Conservation (phyloP, 345 rosid species). For the Psidium guajava region DNA sequence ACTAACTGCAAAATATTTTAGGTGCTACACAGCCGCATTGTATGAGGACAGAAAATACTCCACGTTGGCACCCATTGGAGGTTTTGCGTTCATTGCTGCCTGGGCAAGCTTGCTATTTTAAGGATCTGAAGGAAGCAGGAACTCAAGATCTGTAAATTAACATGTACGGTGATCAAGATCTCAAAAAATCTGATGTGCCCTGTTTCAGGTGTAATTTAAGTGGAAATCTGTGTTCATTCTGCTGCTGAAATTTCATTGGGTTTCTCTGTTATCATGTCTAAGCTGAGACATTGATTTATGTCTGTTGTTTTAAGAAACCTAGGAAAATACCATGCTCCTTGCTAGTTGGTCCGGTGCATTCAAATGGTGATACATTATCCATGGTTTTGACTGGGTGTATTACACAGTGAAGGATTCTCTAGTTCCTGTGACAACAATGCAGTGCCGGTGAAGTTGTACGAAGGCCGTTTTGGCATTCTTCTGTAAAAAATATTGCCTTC, state of each 20-base stretch:
- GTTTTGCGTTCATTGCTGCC: slow-evolving; percentile 73
- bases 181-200: background rate
- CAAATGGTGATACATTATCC: background rate
- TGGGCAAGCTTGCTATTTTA: slow-evolving; percentile 83
- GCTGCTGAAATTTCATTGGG: background rate
- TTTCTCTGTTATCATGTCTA: background rate
- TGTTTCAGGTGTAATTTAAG: background rate
- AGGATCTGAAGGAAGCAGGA: background rate
- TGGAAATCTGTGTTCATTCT: background rate
- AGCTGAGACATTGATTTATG: background rate
- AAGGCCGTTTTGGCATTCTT: background rate
- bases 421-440: background rate
- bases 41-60: slow-evolving; percentile 78
- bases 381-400: background rate
- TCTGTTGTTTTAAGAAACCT: background rate
- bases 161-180: background rate
- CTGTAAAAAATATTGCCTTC: background rate
- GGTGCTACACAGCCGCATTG: slow-evolving; percentile 80
- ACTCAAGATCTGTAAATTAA: background rate
- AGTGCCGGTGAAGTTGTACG: background rate
- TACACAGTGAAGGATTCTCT: background rate
- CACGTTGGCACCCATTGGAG: slow-evolving; percentile 79
- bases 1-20: slow-evolving; percentile 8
- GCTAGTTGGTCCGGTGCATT: background rate
- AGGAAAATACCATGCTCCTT: background rate